Conservation (phyloP, 2,329 filamentous ascomycete species). For the Fusarium vanettenii region DNA sequence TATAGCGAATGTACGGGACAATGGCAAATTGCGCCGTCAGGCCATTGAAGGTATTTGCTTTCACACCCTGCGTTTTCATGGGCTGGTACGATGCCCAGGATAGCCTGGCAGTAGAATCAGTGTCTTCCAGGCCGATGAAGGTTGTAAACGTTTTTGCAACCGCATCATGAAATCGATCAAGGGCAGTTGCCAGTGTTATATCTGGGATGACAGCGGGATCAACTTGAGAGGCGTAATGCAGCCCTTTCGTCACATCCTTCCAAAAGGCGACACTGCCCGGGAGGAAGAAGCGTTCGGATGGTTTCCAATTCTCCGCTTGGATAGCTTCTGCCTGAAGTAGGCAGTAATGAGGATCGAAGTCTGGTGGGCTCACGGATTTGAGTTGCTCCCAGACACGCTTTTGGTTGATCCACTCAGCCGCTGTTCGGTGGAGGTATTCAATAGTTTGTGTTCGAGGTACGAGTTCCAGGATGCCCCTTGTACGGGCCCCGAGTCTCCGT, state of each 20-base stretch:
- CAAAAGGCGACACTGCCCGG: neutral
- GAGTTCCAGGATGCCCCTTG: slow-evolving; percentile 9
- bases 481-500: neutral
- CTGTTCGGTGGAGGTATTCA: slow-evolving; percentile 6
- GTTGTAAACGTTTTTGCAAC: neutral
- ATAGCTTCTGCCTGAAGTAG: slow-evolving; percentile 8
- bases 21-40: neutral
- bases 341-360: neutral
- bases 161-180: neutral
- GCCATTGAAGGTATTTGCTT: neutral
- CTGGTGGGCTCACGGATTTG: neutral
- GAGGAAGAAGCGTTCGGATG: neutral
- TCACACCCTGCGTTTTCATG: neutral
- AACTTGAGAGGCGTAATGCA: slow-evolving; percentile 50
- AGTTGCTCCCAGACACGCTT: neutral
- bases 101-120: neutral
- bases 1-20: neutral
- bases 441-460: neutral
- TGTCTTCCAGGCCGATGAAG: neutral
- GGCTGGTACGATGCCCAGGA: neutral
- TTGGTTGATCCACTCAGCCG: slow-evolving; percentile 4
- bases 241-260: slow-evolving; percentile 36
- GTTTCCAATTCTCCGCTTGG: neutral
- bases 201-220: slow-evolving; percentile 24
- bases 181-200: neutral